Percentiles rank a stretch among this genome's conserved stretches.
phyloP scores from a whole-genome alignment of 805 yeast genomes.

The Tetrapisispora nanseiensis region DNA sequence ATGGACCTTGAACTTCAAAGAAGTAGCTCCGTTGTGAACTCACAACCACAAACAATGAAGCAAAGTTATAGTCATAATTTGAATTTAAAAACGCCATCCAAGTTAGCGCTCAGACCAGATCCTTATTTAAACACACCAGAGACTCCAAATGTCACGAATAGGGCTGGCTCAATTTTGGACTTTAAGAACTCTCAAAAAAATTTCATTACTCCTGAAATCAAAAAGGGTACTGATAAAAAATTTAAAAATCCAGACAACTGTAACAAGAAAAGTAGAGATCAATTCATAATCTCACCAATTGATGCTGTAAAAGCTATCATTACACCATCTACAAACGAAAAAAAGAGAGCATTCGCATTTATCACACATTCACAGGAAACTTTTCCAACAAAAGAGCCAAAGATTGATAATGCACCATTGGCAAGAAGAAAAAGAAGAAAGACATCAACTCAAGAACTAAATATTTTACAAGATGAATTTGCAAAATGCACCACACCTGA shows the following conservation, averaged over 20 bases:
- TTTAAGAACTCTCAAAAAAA: not conserved
- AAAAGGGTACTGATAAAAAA: not conserved
- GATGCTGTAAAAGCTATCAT: slow-evolving; percentile 27
- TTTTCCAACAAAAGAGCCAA: slow-evolving; percentile 71
- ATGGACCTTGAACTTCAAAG: not conserved
- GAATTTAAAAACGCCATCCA: not conserved
- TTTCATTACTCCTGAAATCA: too few species aligned
- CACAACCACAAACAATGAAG: not conserved
- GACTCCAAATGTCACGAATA: not conserved
- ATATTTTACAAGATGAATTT: slow-evolving; percentile 74
- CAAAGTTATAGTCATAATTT: not conserved
- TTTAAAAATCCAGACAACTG: not conserved
- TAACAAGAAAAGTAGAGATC: slow-evolving; percentile 11
- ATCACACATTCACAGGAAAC: slow-evolving; percentile 89
- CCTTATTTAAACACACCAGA: slow-evolving; percentile 2
- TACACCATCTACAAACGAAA: slow-evolving; percentile 25
- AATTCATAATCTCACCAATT: slow-evolving; percentile 22
- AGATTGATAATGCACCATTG: slow-evolving; percentile 80
- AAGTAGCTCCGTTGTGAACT: not conserved
- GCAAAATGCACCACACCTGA: slow-evolving; percentile 71
- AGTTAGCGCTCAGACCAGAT: not conserved
- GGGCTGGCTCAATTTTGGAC: not conserved
- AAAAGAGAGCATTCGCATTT: slow-evolving; percentile 57
- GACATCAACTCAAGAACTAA: slow-evolving; percentile 80
- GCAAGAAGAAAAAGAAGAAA: slow-evolving; percentile 94